These are phyloP conservation scores for Fusarium proliferatum DNA, from an alignment of 2,329 filamentous ascomycete species.

Conservation along the genomic window DNA sequence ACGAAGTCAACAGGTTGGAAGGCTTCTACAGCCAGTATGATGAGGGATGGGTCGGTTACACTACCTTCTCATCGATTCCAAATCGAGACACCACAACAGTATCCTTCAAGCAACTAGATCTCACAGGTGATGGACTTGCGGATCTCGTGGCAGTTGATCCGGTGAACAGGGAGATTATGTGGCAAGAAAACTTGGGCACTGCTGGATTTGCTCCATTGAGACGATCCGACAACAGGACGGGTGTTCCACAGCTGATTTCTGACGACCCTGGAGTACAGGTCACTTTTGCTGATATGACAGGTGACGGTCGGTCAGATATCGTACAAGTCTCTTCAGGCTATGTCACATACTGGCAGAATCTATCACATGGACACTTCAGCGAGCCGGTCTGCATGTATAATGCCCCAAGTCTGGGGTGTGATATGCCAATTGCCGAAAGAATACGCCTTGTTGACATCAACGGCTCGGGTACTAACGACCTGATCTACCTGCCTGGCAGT, in stretches of 20 bases:
- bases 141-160: neutral
- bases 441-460: neutral
- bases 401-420: neutral
- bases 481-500: neutral
- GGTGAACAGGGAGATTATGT: neutral
- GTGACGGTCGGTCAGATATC: neutral
- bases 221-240: neutral
- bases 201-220: neutral
- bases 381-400: neutral
- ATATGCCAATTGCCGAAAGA: neutral
- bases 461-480: neutral
- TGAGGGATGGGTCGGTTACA: neutral
- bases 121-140: neutral
- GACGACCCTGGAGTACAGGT: neutral
- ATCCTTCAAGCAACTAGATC: neutral
- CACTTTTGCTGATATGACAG: neutral
- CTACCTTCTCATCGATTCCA: neutral
- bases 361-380: neutral
- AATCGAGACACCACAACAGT: neutral
- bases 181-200: neutral
- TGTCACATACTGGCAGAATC: neutral
- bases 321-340: neutral
- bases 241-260: neutral
- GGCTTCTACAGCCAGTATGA: neutral
- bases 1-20: neutral